Evolutionary conservation across 2,329 filamentous ascomycete genomes (phyloP).

Genomic region (Ceratocystis ficicola): DNA sequence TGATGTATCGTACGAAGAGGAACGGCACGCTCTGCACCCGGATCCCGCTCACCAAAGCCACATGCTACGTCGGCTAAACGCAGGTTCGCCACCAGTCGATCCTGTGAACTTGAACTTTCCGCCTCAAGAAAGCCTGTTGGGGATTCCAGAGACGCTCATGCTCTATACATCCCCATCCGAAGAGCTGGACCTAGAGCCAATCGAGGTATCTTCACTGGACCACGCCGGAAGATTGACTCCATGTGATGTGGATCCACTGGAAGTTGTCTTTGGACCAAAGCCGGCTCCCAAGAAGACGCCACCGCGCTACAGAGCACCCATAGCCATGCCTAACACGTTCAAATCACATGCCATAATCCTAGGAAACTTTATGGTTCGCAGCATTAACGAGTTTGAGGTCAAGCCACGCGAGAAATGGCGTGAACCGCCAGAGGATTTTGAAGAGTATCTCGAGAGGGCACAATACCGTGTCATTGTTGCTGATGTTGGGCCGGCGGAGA

Average conservation of each 20-base stretch:
- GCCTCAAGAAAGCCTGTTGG: conserved; percentile 36
- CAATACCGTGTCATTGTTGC: neutral
- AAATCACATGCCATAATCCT: conserved; percentile 14
- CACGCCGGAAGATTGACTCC: conserved; percentile 33
- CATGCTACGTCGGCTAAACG: conserved; percentile 5
- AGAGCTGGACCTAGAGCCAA: conserved; percentile 30
- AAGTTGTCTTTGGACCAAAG: conserved; percentile 33
- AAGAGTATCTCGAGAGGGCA: conserved; percentile 2
- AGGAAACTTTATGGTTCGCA: conserved; percentile 25
- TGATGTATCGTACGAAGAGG: conserved; percentile 21
- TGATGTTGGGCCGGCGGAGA: neutral
- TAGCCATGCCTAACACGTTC: conserved; percentile 16
- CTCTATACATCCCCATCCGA: conserved; percentile 39
- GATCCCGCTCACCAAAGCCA: conserved; percentile 16
- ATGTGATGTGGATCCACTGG: conserved; percentile 36
- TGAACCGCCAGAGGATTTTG: conserved; percentile 9
- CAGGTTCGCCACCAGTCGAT: conserved; percentile 26
- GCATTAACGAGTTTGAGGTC: conserved; percentile 28
- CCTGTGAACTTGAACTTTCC: conserved; percentile 39
- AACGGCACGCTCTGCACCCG: conserved; percentile 6
- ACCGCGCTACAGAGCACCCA: neutral
- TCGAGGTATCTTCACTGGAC: conserved; percentile 27
- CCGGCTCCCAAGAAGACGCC: neutral
- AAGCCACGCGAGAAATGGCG: conserved; percentile 27
- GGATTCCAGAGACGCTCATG: conserved; percentile 39